Conservation (phyloP, 2,329 filamentous ascomycete species). For the Penicillium hesseltinei region DNA sequence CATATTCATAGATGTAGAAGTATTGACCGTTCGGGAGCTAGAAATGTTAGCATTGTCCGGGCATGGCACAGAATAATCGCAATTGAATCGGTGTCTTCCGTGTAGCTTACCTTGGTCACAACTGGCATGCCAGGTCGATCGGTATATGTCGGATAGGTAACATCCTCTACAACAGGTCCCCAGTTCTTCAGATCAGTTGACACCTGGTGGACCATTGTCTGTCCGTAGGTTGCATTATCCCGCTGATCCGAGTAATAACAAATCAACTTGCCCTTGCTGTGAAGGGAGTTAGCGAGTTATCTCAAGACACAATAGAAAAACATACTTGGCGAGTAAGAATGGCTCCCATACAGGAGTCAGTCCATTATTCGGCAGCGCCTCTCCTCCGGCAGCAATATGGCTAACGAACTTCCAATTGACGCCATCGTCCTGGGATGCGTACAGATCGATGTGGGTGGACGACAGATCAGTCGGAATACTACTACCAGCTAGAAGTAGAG, state of each 20-base stretch:
- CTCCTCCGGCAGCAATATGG: slow-evolving; percentile 63
- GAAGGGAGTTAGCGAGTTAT: neutral
- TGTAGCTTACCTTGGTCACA: slow-evolving; percentile 43
- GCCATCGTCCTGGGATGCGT: slow-evolving; percentile 62
- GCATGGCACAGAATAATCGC: neutral
- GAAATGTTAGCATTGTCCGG: neutral
- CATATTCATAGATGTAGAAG: slow-evolving; percentile 65
- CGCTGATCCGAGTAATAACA: slow-evolving; percentile 72
- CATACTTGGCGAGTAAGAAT: slow-evolving; percentile 56
- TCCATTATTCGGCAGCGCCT: slow-evolving; percentile 61
- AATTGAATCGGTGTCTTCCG: no score
- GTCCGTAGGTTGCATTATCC: slow-evolving; percentile 59
- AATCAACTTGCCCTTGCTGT: slow-evolving; percentile 56
- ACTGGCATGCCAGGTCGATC: slow-evolving; percentile 68
- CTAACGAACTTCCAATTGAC: slow-evolving; percentile 66
- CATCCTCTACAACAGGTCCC: slow-evolving; percentile 62
- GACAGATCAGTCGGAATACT: slow-evolving; percentile 56
- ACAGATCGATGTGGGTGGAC: slow-evolving; percentile 66
- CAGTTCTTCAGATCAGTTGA: slow-evolving; percentile 60
- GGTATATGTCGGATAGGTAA: slow-evolving; percentile 51
- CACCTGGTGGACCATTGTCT: slow-evolving; percentile 66
- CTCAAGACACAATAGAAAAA: neutral
- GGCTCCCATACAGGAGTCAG: slow-evolving; percentile 72
- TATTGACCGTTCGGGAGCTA: slow-evolving; percentile 59
- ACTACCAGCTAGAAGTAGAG: slow-evolving; percentile 61